Evolutionary conservation across 225 moss, liverwort and hornwort genomes (phyloP).

Genomic region (Marchantia paleacea): DNA sequence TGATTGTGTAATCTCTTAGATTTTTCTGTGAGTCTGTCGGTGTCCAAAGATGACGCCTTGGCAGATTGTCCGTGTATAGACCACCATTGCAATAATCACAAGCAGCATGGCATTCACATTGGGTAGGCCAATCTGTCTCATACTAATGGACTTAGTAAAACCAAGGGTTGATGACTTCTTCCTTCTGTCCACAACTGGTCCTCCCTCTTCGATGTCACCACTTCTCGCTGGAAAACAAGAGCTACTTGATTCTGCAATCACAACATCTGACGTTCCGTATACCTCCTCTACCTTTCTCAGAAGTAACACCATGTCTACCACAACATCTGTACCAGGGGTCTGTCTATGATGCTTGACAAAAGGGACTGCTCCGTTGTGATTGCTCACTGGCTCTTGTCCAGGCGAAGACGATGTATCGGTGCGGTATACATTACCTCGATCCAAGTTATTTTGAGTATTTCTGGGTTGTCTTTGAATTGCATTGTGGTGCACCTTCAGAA

Average conservation of each 20-base stretch:
- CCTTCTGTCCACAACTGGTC: conserved; percentile 28
- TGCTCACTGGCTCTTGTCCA: neutral
- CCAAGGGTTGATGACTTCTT: conserved; percentile 27
- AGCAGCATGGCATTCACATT: conserved; percentile 68
- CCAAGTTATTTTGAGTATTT: conserved; percentile 1
- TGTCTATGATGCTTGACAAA: conserved; percentile 3
- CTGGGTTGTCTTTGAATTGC: neutral
- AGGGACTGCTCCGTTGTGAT: conserved; percentile 6
- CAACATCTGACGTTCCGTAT: conserved; percentile 35
- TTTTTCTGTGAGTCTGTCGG: conserved; percentile 50
- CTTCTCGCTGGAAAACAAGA: conserved; percentile 26
- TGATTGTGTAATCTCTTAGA: conserved; percentile 20
- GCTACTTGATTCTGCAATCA: conserved; percentile 21
- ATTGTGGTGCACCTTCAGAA: neutral
- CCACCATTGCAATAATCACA: conserved; percentile 73
- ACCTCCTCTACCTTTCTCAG: conserved; percentile 54
- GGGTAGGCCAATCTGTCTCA: conserved; percentile 53
- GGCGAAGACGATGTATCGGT: neutral
- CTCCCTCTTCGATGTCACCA: conserved; percentile 48
- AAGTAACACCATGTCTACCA: conserved; percentile 65
- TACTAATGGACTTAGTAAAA: conserved; percentile 32
- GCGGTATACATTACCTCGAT: conserved; percentile 15
- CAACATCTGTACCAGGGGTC: conserved; percentile 48
- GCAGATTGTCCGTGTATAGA: conserved; percentile 70
- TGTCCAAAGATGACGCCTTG: conserved; percentile 54